Conservation (phyloP, 2,329 filamentous ascomycete species). For the Mariannaea sp. region DNA sequence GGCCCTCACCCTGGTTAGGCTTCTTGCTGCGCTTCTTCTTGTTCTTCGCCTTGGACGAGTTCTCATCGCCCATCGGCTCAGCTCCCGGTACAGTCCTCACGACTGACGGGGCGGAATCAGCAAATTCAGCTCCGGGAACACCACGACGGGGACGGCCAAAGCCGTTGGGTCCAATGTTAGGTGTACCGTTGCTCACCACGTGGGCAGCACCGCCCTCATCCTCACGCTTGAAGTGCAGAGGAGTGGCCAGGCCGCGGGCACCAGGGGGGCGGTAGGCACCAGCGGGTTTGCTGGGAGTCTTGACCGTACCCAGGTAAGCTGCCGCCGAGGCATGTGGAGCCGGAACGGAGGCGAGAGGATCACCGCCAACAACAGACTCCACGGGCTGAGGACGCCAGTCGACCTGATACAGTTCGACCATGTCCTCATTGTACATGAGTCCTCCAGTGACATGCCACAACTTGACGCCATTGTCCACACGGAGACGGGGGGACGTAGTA, state of each 20-base stretch:
- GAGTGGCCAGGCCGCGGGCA: slow-evolving; percentile 85
- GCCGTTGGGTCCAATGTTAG: slow-evolving; percentile 74
- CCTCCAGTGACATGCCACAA: slow-evolving; percentile 90
- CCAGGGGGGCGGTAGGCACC: slow-evolving; percentile 95
- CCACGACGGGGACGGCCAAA: slow-evolving; percentile 77
- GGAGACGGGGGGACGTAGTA: slow-evolving; percentile 92
- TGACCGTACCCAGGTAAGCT: slow-evolving; percentile 81
- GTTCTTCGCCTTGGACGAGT: slow-evolving; percentile 88
- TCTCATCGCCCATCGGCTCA: slow-evolving; percentile 68
- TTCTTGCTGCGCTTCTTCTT: slow-evolving; percentile 99
- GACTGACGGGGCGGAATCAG: slow-evolving; percentile 69
- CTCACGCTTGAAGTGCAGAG: slow-evolving; percentile 94
- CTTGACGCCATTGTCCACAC: slow-evolving; percentile 95
- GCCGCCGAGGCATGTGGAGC: slow-evolving; percentile 81
- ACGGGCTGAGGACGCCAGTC: slow-evolving; percentile 79
- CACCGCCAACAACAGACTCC: slow-evolving; percentile 62
- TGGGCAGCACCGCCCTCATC: slow-evolving; percentile 94
- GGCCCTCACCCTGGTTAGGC: slow-evolving; percentile 72
- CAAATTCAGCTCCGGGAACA: slow-evolving; percentile 84
- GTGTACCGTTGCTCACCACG: slow-evolving; percentile 75
- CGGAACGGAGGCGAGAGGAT: slow-evolving; percentile 76
- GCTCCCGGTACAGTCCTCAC: slow-evolving; percentile 69
- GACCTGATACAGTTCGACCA: slow-evolving; percentile 91
- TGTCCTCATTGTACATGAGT: slow-evolving; percentile 94
- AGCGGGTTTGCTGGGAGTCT: slow-evolving; percentile 95